Evolutionary conservation across 164 flowering plant genomes (phyloP).

Genomic region (Hamamelis virginiana): DNA sequence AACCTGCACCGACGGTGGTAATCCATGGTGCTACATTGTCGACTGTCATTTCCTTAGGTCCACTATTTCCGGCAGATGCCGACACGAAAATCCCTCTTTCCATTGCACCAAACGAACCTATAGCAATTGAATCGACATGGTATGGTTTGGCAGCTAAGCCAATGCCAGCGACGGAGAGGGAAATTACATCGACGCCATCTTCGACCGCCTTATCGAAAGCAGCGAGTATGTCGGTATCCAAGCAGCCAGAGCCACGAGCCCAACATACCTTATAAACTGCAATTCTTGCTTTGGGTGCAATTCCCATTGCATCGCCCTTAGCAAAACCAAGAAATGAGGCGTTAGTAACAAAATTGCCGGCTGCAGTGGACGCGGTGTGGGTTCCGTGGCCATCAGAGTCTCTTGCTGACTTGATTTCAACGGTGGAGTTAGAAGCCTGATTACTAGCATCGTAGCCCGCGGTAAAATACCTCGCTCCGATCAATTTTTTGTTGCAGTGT

Average conservation of each 20-base stretch:
- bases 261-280: constrained; percentile 56
- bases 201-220: constrained; percentile 48
- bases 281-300: constrained; percentile 61
- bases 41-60: constrained; percentile 27
- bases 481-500: constrained; percentile 45
- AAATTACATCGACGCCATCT: constrained; percentile 56
- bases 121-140: constrained; percentile 24
- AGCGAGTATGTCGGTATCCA: constrained; percentile 48
- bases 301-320: constrained; percentile 42
- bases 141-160: constrained; percentile 10
- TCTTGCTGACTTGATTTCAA: constrained; percentile 25
- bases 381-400: constrained; percentile 60
- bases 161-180: constrained; percentile 41
- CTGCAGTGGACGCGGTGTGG: constrained; percentile 66
- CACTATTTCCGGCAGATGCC: constrained; percentile 51
- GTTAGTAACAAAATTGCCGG: constrained; percentile 31
- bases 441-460: constrained; percentile 21
- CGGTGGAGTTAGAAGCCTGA: background rate
- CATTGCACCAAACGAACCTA: constrained; percentile 40
- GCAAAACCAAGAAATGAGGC: constrained; percentile 47
- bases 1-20: constrained; percentile 59
- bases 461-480: constrained; percentile 47
- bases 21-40: constrained; percentile 59
- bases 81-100: constrained; percentile 43
- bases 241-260: constrained; percentile 36